phyloP scores from a whole-genome alignment of 371 early-diverging fungal genomes.

The Mortierella sp. region DNA sequence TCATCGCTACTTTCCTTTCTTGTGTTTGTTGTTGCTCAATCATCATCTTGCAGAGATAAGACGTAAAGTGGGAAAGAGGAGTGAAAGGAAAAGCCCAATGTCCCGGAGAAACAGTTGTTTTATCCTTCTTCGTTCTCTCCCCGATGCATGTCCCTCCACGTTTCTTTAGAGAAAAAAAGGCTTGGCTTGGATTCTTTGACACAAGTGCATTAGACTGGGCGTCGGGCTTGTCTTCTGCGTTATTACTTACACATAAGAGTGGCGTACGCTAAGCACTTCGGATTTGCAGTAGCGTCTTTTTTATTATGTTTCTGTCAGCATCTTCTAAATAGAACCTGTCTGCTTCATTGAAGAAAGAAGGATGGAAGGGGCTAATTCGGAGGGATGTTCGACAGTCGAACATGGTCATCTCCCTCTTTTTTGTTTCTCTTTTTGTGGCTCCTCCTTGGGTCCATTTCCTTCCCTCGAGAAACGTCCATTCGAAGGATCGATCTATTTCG shows the following conservation, averaged over 20 bases:
- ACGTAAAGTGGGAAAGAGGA: not conserved
- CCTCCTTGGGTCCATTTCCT: not conserved
- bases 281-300: not conserved
- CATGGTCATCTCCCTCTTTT: not conserved
- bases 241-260: too few species aligned
- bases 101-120: not conserved
- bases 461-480: not conserved
- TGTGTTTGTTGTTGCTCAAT: not conserved
- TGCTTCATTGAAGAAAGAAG: not conserved
- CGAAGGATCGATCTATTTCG: constrained; percentile 8
- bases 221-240: too few species aligned
- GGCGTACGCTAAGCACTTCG: not conserved
- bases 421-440: not conserved
- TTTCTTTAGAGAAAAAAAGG: not conserved
- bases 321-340: not conserved
- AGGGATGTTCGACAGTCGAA: not conserved
- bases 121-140: not conserved
- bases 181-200: too few species aligned
- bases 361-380: not conserved
- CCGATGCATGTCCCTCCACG: not conserved
- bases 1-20: not conserved
- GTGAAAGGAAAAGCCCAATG: not conserved
- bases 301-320: not conserved
- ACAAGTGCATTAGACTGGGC: too few species aligned
- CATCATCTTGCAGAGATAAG: not conserved